These are phyloP conservation scores for Hygrocybe coccinea DNA, from an alignment of 768 basidiomycete genomes.

Conservation along the genomic window DNA sequence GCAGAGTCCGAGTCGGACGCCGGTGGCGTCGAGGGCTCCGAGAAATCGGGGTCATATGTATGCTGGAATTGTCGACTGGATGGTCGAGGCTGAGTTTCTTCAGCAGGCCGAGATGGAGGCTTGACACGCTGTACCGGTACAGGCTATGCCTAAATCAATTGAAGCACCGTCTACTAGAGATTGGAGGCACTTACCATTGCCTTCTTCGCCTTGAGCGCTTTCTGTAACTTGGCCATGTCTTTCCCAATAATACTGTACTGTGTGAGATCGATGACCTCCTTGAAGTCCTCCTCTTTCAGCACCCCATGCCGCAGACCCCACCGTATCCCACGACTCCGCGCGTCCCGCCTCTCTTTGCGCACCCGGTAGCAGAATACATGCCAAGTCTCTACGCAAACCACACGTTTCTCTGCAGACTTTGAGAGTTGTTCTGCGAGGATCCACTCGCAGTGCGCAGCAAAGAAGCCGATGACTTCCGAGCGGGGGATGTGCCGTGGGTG, in stretches of 20 bases:
- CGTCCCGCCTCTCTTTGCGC: slow-evolving; percentile 28
- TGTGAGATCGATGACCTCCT: neutral
- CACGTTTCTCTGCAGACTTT: slow-evolving; percentile 15
- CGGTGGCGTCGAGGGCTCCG: slow-evolving; percentile 43
- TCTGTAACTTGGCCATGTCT: neutral
- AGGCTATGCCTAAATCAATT: too few relatives aligned
- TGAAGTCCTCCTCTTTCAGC: slow-evolving; percentile 9
- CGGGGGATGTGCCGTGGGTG: slow-evolving; percentile 44
- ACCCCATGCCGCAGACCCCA: slow-evolving; percentile 34
- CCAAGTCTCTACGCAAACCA: slow-evolving; percentile 48
- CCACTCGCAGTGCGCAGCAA: slow-evolving; percentile 59
- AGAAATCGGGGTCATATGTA: slow-evolving; percentile 56
- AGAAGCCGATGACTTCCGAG: slow-evolving; percentile 46
- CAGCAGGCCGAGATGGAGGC: neutral
- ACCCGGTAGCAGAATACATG: slow-evolving; percentile 37
- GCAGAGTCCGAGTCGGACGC: slow-evolving; percentile 38
- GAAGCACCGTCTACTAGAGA: too few relatives aligned
- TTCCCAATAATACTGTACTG: slow-evolving; percentile 1
- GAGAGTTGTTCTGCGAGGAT: slow-evolving; percentile 47
- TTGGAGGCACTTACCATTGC: neutral
- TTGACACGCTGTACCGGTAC: too few relatives aligned
- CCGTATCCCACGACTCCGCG: slow-evolving; percentile 16
- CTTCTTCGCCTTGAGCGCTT: neutral
- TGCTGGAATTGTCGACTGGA: slow-evolving; percentile 12
- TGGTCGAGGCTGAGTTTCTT: neutral